phyloP scores from a whole-genome alignment of 228 moss, liverwort and hornwort species.

The Sphagnum magellanicum region DNA sequence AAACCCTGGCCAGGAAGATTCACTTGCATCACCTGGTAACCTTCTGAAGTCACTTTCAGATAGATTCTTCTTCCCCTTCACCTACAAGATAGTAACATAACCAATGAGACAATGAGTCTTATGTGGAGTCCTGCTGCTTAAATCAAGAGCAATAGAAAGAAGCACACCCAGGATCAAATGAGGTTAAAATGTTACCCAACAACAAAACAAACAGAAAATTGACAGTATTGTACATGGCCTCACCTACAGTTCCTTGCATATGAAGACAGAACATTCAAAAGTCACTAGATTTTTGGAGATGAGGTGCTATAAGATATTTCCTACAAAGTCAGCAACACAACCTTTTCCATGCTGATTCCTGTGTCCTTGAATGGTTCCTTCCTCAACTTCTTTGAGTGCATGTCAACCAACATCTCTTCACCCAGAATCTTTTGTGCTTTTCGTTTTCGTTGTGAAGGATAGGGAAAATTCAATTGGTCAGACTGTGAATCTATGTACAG shows the following conservation, averaged over 20 bases:
- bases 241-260: no score
- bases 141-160: no score
- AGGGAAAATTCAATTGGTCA: conserved; percentile 46
- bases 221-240: neutral
- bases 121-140: no score
- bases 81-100: conserved; percentile 13
- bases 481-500: conserved; percentile 35
- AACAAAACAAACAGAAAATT: neutral
- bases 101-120: no score
- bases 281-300: no score
- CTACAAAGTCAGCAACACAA: neutral
- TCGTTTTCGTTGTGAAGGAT: conserved; percentile 75
- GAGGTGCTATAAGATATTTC: no score
- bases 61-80: conserved; percentile 35
- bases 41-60: conserved; percentile 33
- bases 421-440: conserved; percentile 74
- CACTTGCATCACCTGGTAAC: conserved; percentile 48
- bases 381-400: conserved; percentile 66
- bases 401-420: conserved; percentile 63
- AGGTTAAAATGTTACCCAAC: no score
- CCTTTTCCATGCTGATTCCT: conserved; percentile 10
- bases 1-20: conserved; percentile 33
- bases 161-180: no score
- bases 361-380: conserved; percentile 31
- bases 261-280: no score